A percentile compares a stretch with the other conserved stretches of the same genome.
Evolutionary conservation across 768 basidiomycete species (phyloP).

Genomic region (Panaeolus cyanescens): DNA sequence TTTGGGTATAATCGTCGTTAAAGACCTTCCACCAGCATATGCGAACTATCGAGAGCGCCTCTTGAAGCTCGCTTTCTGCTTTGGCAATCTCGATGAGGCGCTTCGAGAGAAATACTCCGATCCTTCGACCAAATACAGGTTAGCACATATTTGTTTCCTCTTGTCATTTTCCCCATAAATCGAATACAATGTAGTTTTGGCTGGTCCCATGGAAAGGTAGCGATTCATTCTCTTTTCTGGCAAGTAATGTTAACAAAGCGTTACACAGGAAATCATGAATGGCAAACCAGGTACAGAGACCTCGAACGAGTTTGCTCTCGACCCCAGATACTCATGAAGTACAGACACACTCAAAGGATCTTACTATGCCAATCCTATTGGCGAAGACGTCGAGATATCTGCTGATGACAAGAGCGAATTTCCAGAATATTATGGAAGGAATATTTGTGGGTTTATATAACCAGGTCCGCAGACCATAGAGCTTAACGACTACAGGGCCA

Average conservation of each 20-base stretch:
- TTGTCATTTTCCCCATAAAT: neutral
- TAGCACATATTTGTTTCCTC: conserved; percentile 16
- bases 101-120: conserved; percentile 77
- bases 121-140: conserved; percentile 76
- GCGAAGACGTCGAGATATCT: conserved; percentile 67
- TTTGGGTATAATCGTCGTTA: conserved; percentile 80
- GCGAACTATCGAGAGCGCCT: conserved; percentile 64
- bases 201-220: conserved; percentile 96
- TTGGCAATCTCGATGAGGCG: conserved; percentile 69
- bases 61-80: conserved; percentile 73
- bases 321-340: neutral
- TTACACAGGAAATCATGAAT: conserved; percentile 87
- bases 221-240: neutral
- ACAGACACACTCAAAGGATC: conserved; percentile 87
- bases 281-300: conserved; percentile 67
- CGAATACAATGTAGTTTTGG: conserved; percentile 64
- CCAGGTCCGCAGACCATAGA: neutral
- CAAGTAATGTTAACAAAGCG: neutral
- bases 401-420: conserved; percentile 54
- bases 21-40: conserved; percentile 77
- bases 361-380: conserved; percentile 87
- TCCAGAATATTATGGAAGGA: conserved; percentile 85
- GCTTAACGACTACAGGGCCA: conserved; percentile 53
- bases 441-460: conserved; percentile 68
- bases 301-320: neutral